A percentile compares a stretch with the other conserved stretches of the same genome.
Evolutionary conservation across 1,284 basidiomycete species (phyloP).

Genomic region (Marasmius oreades): DNA sequence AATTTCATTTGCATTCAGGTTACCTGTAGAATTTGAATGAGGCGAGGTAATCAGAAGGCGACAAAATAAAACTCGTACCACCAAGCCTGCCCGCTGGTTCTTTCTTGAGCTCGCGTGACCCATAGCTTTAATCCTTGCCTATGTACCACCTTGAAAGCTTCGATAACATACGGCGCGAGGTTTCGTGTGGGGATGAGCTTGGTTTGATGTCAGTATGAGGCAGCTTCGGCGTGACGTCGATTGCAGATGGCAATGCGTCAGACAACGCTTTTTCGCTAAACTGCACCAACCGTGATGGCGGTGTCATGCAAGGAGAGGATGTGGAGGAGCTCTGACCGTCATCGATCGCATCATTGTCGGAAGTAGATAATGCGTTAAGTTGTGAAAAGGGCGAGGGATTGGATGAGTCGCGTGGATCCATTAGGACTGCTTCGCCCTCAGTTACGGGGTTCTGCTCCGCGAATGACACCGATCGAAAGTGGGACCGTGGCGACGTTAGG

Average conservation of each 20-base stretch:
- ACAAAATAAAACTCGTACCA: too few relatives aligned
- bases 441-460: neutral
- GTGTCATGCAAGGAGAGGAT: neutral
- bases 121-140: slow-evolving; percentile 37
- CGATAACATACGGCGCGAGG: neutral
- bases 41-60: too few relatives aligned
- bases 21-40: too few relatives aligned
- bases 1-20: too few relatives aligned
- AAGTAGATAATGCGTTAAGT: neutral
- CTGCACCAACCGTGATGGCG: neutral
- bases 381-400: neutral
- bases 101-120: slow-evolving; percentile 22
- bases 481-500: neutral
- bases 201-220: neutral
- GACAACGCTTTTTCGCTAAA: neutral
- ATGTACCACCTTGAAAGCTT: slow-evolving; percentile 19
- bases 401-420: neutral
- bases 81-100: slow-evolving; percentile 5
- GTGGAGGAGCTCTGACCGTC: neutral
- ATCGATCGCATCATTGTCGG: neutral
- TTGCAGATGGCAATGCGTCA: slow-evolving; percentile 4
- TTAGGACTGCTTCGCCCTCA: neutral
- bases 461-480: neutral
- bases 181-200: neutral
- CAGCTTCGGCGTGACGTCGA: neutral